Evolutionary conservation across 2,329 filamentous ascomycete species (phyloP), one percentile per base, ranked within the genome.

Genomic region (Herpotrichia juniperi): DNA sequence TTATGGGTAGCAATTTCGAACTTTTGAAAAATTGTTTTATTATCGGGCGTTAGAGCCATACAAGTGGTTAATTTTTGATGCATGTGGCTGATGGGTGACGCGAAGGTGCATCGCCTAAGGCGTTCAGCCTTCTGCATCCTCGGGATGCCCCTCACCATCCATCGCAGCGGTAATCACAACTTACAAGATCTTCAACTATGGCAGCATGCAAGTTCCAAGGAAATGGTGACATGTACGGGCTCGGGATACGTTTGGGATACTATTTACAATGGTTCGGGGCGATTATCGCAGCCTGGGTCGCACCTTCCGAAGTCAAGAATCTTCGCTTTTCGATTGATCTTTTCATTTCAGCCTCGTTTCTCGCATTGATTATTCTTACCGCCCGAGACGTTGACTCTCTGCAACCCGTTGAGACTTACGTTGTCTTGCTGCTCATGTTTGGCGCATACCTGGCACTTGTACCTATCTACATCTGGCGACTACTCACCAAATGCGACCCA

Each of bases 211-310:
- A 40, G 12, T 63, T 69, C 37, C 17, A 46, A 11, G 68, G 67
- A 1, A 67, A 67, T 42, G 50, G 56, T 22, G 67, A 72, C 40
- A 63, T 68, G 42, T 72, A 71, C 46, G 68, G 69, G 1, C 59
- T 71, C 16, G 69, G 69, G 1, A 71, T 72, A 31, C 61, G 68
- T 11, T 50, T 72, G 9, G 67, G 66, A 31, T 61, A 62, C 42
- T 71, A 71, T 42, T 42, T 70, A 2, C 66, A 66, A 50, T 72
- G 66, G 68, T 53, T 62, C 26, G 61, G 64, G 1, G 56, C 53
- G 8, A 61, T 64, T 4, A 42, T 68, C 5, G 61, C 66, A 8
- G 56, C 62, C 12, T 64, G 57, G 35, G 44, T 70, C 11, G 53
- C 54, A 7, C 34, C 7, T 12, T 6, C 6, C 22, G 62, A 61